Conservation (phyloP, 345 rosid genomes). For the Pelargonium nanum region DNA sequence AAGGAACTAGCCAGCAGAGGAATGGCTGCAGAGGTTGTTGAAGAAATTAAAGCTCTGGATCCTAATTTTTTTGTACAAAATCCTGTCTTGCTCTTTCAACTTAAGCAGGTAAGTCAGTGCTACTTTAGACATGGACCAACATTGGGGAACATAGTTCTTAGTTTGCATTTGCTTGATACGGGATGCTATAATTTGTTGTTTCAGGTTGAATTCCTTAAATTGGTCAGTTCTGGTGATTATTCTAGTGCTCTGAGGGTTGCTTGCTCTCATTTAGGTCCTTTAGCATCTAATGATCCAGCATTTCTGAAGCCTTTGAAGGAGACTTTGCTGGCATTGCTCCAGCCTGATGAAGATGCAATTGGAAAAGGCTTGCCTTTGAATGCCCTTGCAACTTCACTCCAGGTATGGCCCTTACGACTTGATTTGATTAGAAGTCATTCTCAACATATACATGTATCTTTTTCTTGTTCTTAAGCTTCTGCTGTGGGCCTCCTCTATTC, state of each 20-base stretch:
- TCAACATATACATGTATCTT: too few species aligned
- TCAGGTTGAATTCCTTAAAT: slow-evolving; percentile 83
- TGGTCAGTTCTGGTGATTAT: slow-evolving; percentile 66
- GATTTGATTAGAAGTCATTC: too few species aligned
- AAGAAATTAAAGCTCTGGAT: slow-evolving; percentile 66
- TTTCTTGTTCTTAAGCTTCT: not conserved
- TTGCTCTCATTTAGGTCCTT: slow-evolving; percentile 74
- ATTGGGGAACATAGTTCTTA: not conserved
- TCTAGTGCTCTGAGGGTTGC: slow-evolving; percentile 76
- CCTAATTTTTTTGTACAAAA: slow-evolving; percentile 59
- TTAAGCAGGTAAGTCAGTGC: slow-evolving; percentile 63
- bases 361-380: slow-evolving; percentile 60
- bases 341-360: slow-evolving; percentile 41
- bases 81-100: slow-evolving; percentile 61
- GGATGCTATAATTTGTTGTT: slow-evolving; percentile 8
- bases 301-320: slow-evolving; percentile 80
- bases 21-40: slow-evolving; percentile 75
- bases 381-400: slow-evolving; percentile 71
- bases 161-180: not conserved
- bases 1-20: slow-evolving; percentile 78
- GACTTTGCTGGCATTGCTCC: slow-evolving; percentile 67
- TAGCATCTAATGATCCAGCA: slow-evolving; percentile 56
- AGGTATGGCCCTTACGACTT: slow-evolving; percentile 35
- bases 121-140: slow-evolving; percentile 1
- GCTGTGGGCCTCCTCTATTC: not conserved